Evolutionary conservation across 2,329 filamentous ascomycete genomes (phyloP).

Genomic region (Blastomyces gilchristii): DNA sequence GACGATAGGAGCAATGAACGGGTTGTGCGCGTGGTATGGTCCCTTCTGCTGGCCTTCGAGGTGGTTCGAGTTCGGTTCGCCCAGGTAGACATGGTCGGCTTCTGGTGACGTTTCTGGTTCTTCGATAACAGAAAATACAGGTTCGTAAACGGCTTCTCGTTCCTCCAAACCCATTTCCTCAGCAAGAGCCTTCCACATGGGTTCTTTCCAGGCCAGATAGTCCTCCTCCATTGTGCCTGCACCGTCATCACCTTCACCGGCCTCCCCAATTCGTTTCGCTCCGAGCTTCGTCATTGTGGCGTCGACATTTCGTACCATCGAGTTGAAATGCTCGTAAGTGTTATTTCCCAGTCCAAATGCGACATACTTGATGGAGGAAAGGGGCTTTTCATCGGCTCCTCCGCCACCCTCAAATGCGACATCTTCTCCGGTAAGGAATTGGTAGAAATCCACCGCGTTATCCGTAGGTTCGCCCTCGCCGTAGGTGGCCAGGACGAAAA

Average conservation of each 20-base stretch:
- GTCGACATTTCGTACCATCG: slow-evolving; percentile 89
- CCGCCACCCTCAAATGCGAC: slow-evolving; percentile 64
- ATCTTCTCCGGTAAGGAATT: slow-evolving; percentile 80
- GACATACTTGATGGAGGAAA: slow-evolving; percentile 81
- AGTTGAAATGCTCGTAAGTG: slow-evolving; percentile 99
- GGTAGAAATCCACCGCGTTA: slow-evolving; percentile 97
- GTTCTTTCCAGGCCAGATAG: slow-evolving; percentile 97
- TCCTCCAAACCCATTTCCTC: slow-evolving; percentile 83
- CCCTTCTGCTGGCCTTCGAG: slow-evolving; percentile 74
- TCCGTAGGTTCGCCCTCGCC: slow-evolving; percentile 97
- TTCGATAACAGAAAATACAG: slow-evolving; percentile 74
- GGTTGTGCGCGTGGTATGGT: slow-evolving; percentile 93
- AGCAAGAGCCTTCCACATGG: slow-evolving; percentile 85
- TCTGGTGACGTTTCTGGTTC: slow-evolving; percentile 63
- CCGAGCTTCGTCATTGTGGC: slow-evolving; percentile 71
- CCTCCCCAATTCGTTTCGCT: slow-evolving; percentile 70
- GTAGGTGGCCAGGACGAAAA: slow-evolving; percentile 95
- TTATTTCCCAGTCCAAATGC: slow-evolving; percentile 97
- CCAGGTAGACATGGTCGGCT: slow-evolving; percentile 76
- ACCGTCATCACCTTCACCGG: slow-evolving; percentile 93
- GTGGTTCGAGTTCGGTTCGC: slow-evolving; percentile 93
- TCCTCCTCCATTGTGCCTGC: slow-evolving; percentile 99
- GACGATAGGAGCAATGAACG: slow-evolving; percentile 85
- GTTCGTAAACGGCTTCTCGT: slow-evolving; percentile 91
- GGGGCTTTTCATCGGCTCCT: slow-evolving; percentile 54